Evolutionary conservation across 1,139 yeast genomes (phyloP), one percentile per base, ranked within the genome.

Genomic region (Sugiyamaella neomexicana): DNA sequence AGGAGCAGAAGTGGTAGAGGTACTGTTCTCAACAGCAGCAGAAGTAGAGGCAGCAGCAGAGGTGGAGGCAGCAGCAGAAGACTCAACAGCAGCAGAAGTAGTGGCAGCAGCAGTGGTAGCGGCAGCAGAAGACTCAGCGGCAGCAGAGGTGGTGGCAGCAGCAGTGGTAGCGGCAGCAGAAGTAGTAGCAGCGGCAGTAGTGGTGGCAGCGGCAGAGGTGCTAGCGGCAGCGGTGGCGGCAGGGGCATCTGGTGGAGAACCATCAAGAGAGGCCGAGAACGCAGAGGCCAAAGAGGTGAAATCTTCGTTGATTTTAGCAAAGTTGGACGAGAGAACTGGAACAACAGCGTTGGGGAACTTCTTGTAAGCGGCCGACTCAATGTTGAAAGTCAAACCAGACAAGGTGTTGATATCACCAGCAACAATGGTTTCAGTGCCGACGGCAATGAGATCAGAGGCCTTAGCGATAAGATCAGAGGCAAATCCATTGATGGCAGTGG

Each of bases 351-450:
- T 53, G n/a, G 55, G 50, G 34, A 55, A 44, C 13, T 37, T 44
- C 20, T 27, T 32, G 53, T 53, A 58, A 37, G 60, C 54, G 36
- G 57, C 58, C 1, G 53, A 20, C 49, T 56, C 54, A 43, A 59
- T 38, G 27, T 42, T 41, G 53, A 47, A 53, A 48, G 58, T 53
- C 43, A 43, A 36, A 38, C 47, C 45, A 27, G 56, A 54, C 16
- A 59, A 55, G 20, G 34, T 13, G 23, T 34, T 1, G 36, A 55
- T 48, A 34, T 64, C 68, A 42, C 51, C 50, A 39, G 52, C 51
- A 40, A 64, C 67, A 46, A 63, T 63, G 43, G 46, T 3, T 20
- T 37, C 39, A 46, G 60, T 62, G 45, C 61, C 63, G 29, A 55
- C 59, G 16, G 55, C 25, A 44, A 16, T 32, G 53, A 64, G 58